Base-by-base conservation (phyloP, 2,329 filamentous ascomycete genomes). In the Knoxdaviesia capensis region DNA sequence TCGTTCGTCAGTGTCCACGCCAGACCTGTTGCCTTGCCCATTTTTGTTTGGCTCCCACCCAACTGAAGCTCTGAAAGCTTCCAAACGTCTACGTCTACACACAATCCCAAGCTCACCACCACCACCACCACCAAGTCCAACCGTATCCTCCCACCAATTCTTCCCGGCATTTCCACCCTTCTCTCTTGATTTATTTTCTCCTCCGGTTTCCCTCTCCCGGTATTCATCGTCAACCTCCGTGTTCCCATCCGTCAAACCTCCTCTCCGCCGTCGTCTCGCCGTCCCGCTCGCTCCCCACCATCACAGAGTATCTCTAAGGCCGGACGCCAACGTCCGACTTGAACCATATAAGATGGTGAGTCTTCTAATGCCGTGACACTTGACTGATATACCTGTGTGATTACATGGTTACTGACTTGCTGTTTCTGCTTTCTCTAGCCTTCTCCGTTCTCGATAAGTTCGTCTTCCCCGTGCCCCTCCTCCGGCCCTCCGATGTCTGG, bases 361-460 rank as follows among this genome's bases (percentile, higher is more conserved):
- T 20, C 20, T 32, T 6, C 28, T 20, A 39, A 41, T 53, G 54
- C 58, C 20, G 20, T 61, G 56, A 61, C 50, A 35, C 45, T 10
- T 39, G 20, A 20, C 3, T 20, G 20, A 20, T 20, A 20, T 20
- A 20, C 20, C 20, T 20, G 20, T 20, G 20, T 20, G 20, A 3
- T 20, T 20, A 20, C 20, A 20, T 20, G 20, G 20, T 20, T 20
- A 20, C 20, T 20, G 20, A 20, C 20, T 3, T 3, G 20, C 20
- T 20, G 20, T 20, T 20, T 20, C 20, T 20, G 10, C 36, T 41
- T 42, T 29, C 34, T 49, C 46, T 58, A 94, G 86, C 77, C 78
- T 58, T 90, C 82, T 51, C 87, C 86, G 52, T 94, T 94, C 74
- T 80, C 85, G 61, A 94, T 94, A 78, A 94, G 86, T 94, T 71